Evolutionary conservation across 1,284 basidiomycete genomes (phyloP).

Genomic region (Puccinia hordei): DNA sequence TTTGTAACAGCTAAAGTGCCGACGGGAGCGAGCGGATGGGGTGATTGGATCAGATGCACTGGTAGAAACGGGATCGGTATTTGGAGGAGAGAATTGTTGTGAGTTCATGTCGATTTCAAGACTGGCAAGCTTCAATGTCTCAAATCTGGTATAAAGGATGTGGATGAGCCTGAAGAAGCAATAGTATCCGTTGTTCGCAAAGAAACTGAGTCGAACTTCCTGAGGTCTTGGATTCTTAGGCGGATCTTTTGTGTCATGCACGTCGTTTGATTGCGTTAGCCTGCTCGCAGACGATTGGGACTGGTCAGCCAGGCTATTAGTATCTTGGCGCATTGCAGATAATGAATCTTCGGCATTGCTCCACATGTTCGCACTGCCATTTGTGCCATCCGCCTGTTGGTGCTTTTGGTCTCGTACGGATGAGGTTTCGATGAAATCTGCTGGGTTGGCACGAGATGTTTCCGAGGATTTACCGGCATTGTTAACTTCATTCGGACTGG

Average conservation of each 20-base stretch:
- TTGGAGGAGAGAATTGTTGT: not conserved
- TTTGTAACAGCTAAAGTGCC: constrained; percentile 30
- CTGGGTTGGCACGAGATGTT: not conserved
- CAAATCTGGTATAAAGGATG: constrained; percentile 45
- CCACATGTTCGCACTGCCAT: not conserved
- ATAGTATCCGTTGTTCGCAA: constrained; percentile 46
- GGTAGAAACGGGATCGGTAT: not conserved
- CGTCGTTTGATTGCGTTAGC: not conserved
- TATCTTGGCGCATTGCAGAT: not conserved
- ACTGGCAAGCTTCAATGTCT: constrained; percentile 39
- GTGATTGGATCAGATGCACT: not conserved
- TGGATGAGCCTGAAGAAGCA: constrained; percentile 45
- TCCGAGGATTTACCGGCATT: not conserved
- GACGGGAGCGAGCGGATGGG: constrained; percentile 5
- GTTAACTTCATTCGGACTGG: constrained; percentile 10
- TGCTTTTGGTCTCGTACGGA: constrained; percentile 29
- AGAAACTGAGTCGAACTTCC: constrained; percentile 38
- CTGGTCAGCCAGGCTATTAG: not conserved
- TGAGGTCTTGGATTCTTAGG: not conserved
- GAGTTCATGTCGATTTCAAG: not conserved
- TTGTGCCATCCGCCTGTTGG: not conserved
- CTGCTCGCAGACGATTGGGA: not conserved
- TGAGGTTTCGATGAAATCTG: constrained; percentile 25
- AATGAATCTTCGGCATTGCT: not conserved
- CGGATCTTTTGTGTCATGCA: not conserved